Evolutionary conservation across 2,329 filamentous ascomycete genomes (phyloP).

Genomic region (Pleoardoris graminearum): DNA sequence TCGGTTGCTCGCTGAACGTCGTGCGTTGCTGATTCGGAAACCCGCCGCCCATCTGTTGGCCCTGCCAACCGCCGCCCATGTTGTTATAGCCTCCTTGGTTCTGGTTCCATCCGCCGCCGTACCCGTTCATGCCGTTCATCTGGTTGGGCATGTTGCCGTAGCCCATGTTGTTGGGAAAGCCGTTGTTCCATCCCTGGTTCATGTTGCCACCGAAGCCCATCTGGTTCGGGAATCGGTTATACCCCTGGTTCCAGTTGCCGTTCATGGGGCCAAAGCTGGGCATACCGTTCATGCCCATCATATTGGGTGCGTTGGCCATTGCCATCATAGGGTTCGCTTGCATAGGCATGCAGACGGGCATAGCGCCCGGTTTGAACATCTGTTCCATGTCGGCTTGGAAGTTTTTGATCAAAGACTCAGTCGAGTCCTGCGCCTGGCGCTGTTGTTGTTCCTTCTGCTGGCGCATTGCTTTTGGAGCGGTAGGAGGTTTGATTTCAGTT

Average conservation of each 20-base stretch:
- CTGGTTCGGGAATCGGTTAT: constrained; percentile 19
- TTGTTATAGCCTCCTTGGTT: constrained; percentile 6
- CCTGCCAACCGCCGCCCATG: constrained; percentile 16
- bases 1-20: constrained; percentile 58
- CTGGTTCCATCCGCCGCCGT: constrained; percentile 2
- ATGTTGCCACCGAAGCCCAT: constrained; percentile 23
- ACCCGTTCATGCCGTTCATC: constrained; percentile 14
- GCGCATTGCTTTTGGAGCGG: constrained; percentile 52
- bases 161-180: constrained; percentile 9
- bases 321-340: constrained; percentile 42
- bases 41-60: constrained; percentile 32
- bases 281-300: constrained; percentile 37
- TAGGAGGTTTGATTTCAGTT: constrained; percentile 58
- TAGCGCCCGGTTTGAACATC: constrained; percentile 23
- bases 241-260: constrained; percentile 13
- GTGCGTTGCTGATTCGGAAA: constrained; percentile 64
- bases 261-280: constrained; percentile 12
- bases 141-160: constrained; percentile 10
- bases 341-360: constrained; percentile 42
- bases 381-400: constrained; percentile 51
- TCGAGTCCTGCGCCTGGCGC: constrained; percentile 58
- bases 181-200: constrained; percentile 17
- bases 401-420: constrained; percentile 42
- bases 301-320: constrained; percentile 25
- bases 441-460: constrained; percentile 40